Evolutionary conservation across 2,329 filamentous ascomycete species (phyloP).

Genomic region (Stylonectria norvegica): DNA sequence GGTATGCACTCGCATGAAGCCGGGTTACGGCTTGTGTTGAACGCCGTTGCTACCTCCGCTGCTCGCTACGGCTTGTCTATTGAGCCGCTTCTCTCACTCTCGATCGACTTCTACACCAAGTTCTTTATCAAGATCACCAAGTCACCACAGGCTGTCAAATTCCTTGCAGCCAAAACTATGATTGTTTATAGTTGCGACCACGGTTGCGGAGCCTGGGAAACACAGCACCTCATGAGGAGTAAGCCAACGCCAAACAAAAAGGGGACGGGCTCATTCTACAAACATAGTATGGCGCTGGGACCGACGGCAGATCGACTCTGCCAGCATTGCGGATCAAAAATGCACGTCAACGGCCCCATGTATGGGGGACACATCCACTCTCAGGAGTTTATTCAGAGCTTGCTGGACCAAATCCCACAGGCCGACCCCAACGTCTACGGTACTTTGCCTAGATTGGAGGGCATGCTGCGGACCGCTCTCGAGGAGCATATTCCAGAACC

Average conservation of each 20-base stretch:
- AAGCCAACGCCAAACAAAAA: constrained; percentile 67
- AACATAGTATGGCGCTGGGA: constrained; percentile 70
- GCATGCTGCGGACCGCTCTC: constrained; percentile 85
- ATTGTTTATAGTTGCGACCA: constrained; percentile 84
- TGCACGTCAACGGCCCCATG: constrained; percentile 90
- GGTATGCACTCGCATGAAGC: constrained; percentile 84
- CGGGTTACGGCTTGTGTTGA: constrained; percentile 79
- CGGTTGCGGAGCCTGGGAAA: constrained; percentile 89
- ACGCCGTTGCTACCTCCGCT: constrained; percentile 75
- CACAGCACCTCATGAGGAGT: constrained; percentile 72
- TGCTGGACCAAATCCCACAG: constrained; percentile 68
- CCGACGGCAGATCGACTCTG: constrained; percentile 66
- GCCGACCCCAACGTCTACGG: constrained; percentile 69
- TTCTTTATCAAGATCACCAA: constrained; percentile 81
- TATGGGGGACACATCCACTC: constrained; percentile 89
- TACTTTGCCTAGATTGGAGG: constrained; percentile 77
- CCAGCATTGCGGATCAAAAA: constrained; percentile 80
- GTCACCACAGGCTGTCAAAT: constrained; percentile 83
- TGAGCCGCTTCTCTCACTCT: constrained; percentile 86
- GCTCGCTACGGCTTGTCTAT: constrained; percentile 83
- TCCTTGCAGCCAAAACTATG: constrained; percentile 88
- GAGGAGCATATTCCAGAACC: constrained; percentile 60
- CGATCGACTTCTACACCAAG: constrained; percentile 92
- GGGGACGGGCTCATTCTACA: constrained; percentile 67
- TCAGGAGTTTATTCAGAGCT: constrained; percentile 72